These are phyloP conservation scores for Taiozyma onychis DNA, from an alignment of 1,139 yeast genomes.

Conservation along the genomic window DNA sequence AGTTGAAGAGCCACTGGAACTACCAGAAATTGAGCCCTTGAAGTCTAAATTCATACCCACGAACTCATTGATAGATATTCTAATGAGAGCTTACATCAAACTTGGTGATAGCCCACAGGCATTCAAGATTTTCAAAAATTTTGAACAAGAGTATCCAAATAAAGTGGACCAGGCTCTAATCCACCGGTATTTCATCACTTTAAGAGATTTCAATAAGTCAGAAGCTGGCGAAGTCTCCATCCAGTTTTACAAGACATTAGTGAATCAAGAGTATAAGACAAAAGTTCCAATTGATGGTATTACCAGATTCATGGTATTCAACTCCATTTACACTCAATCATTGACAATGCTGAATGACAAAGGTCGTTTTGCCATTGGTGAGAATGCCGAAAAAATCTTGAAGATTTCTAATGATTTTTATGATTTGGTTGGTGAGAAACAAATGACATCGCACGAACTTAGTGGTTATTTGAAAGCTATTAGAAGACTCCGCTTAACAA, in stretches of 20 bases:
- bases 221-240: conserved; percentile 14
- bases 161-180: conserved; percentile 13
- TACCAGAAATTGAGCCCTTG: conserved; percentile 5
- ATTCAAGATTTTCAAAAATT: conserved; percentile 7
- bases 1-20: conserved; percentile 1
- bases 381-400: conserved; percentile 11
- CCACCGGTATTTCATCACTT: conserved; percentile 15
- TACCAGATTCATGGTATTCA: conserved; percentile 20
- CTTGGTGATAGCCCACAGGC: conserved; percentile 12
- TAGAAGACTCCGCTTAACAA: conserved; percentile 17
- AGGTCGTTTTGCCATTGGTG: conserved; percentile 15
- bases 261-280: conserved; percentile 3
- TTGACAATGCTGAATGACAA: conserved; percentile 15
- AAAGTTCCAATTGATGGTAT: conserved; percentile 9
- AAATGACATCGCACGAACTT: conserved; percentile 12
- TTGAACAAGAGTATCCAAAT: conserved; percentile 7
- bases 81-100: conserved; percentile 14
- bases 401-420: conserved; percentile 14
- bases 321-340: conserved; percentile 16
- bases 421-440: conserved; percentile 2
- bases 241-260: conserved; percentile 11
- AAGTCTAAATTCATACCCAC: conserved; percentile 15
- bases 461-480: conserved; percentile 19
- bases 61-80: conserved; percentile 13
- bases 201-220: conserved; percentile 4